phyloP scores from a whole-genome alignment of 2,329 filamentous ascomycete species.

The Aspergillus hiratsukae region DNA sequence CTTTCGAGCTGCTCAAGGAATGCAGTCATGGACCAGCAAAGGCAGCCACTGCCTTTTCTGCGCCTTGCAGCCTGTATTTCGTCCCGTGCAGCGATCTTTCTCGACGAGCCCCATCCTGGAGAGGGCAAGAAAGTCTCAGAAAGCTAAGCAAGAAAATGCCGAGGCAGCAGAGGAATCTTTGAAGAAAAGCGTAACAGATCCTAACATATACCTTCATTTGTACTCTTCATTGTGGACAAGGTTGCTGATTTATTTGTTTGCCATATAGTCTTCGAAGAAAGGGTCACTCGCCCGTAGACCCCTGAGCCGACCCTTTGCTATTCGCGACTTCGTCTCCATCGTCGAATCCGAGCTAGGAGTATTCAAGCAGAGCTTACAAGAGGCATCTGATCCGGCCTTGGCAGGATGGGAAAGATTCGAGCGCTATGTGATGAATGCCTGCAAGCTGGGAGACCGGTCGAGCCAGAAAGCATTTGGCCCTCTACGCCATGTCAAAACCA shows the following conservation, averaged over 20 bases:
- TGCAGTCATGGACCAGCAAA: slow-evolving; percentile 38
- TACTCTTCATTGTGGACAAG: background rate
- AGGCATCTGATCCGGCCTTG: slow-evolving; percentile 11
- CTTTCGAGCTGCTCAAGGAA: slow-evolving; percentile 21
- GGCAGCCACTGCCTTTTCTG: slow-evolving; percentile 40
- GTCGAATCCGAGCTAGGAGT: slow-evolving; percentile 25
- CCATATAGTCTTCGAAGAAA: slow-evolving; percentile 1
- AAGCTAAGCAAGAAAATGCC: slow-evolving; percentile 12
- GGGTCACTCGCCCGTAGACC: background rate
- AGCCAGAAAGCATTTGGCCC: slow-evolving; percentile 12
- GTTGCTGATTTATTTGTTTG: background rate
- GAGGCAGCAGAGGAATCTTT: slow-evolving; percentile 4
- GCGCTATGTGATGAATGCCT: slow-evolving; percentile 28
- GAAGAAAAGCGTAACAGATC: background rate
- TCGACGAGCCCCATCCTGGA: slow-evolving; percentile 26
- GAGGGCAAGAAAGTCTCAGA: slow-evolving; percentile 10
- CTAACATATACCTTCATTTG: background rate
- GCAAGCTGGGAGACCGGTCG: slow-evolving; percentile 20
- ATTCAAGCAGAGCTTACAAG: slow-evolving; percentile 15
- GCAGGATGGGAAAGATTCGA: slow-evolving; percentile 28
- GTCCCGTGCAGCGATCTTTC: slow-evolving; percentile 27
- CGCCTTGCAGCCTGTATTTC: slow-evolving; percentile 30
- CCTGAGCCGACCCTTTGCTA: slow-evolving; percentile 3
- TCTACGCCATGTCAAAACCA: slow-evolving; percentile 21
- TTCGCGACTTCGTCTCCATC: slow-evolving; percentile 24